These are phyloP conservation scores for Heracleum sosnowskyi DNA, from an alignment of 129 eudicot species.

Conservation along the genomic window DNA sequence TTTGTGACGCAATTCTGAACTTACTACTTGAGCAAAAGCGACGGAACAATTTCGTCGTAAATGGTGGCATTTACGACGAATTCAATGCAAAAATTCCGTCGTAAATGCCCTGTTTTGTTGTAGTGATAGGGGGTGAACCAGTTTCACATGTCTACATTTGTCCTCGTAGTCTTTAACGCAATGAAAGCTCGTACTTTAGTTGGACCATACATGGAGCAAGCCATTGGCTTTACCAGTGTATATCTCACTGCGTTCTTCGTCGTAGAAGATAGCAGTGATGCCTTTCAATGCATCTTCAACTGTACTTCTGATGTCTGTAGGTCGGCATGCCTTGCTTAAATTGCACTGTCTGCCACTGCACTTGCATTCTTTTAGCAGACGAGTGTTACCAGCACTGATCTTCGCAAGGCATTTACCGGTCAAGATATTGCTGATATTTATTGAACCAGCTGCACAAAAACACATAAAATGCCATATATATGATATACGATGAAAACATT, in stretches of 20 bases:
- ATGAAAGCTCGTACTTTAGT: conserved; percentile 19
- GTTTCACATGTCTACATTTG: too few species aligned
- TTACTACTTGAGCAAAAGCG: too few species aligned
- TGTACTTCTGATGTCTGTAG: conserved; percentile 47
- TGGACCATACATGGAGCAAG: conserved; percentile 93
- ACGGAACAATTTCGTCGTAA: too few species aligned
- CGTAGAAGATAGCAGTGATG: conserved; percentile 86
- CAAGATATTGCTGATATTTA: conserved; percentile 78
- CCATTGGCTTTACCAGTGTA: conserved; percentile 87
- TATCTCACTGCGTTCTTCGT: conserved; percentile 89
- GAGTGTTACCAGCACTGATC: conserved; percentile 45
- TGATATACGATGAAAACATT: neutral
- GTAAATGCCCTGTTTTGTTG: too few species aligned
- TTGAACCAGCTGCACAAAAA: conserved; percentile 56
- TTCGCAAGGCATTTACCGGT: conserved; percentile 96
- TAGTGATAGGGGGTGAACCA: too few species aligned
- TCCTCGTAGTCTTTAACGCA: too few species aligned
- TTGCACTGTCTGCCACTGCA: conserved; percentile 40
- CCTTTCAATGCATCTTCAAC: conserved; percentile 76
- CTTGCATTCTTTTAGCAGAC: conserved; percentile 24
- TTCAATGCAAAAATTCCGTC: too few species aligned
- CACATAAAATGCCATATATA: neutral
- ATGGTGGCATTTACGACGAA: too few species aligned
- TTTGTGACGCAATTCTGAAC: too few species aligned
- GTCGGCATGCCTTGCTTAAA: conserved; percentile 30